Base-by-base conservation (phyloP, 2,329 filamentous ascomycete species). In the Sphaerulina musiva region DNA sequence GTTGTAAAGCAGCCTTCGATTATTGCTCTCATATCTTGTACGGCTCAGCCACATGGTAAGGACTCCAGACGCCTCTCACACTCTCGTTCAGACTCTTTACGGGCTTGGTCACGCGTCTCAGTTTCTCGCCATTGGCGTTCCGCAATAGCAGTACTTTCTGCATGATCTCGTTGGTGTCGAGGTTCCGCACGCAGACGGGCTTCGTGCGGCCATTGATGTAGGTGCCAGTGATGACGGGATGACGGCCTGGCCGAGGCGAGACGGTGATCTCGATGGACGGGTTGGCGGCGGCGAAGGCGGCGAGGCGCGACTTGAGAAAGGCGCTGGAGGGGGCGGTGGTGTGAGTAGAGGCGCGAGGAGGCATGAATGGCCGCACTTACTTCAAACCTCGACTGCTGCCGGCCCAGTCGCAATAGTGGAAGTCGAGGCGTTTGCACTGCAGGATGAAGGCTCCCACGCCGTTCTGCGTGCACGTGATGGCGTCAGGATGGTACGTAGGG, bases 351-450 rank as follows among this genome's bases (percentile, higher is more conserved):
- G 44, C 11, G 9, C 17, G 17, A 9, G 44, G 50, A 9, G 42
- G 14, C 14, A 3, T 40, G 56, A 40, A 43, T 14, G 23, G n/a
- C 14, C 23, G 14, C 14, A 14, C 39, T n/a, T 46, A 93, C 88
- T 95, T 93, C 90, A 97, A 96, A 69, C 93, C 93, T 68, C 78
- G 83, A 38, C 92, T 97, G 72, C 89, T 95, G 59, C 91, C 93
- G 54, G 87, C 89, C 82, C 87, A 91, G 79, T 97, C 90, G 78
- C 93, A 97, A 78, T 95, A 98, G 76, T 95, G 88, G 69, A 98
- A 89, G 72, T 95, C 89, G 72, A 98, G 78, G 69, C 86, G 87
- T 79, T 89, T 95, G 83, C 93, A 98, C 78, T 95, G 92, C 55
- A 96, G 82, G 73, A 98, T 89, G 78, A 97, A 97, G 70, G 91